These are phyloP conservation scores for Laburnicola sp. DNA, from an alignment of 2,329 filamentous ascomycete genomes.

Conservation along the genomic window DNA sequence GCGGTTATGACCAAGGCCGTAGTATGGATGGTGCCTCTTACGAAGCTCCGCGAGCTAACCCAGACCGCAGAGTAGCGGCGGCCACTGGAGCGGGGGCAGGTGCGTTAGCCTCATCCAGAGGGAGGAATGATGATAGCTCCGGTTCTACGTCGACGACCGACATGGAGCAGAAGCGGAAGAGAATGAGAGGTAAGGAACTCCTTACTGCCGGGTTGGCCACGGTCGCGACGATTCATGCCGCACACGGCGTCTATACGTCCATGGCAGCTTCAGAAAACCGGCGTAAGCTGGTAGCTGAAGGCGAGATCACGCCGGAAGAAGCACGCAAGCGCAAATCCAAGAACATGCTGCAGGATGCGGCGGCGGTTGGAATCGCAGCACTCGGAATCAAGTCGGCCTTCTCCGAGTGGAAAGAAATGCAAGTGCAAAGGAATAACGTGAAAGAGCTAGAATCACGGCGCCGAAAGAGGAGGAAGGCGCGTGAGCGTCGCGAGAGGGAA, in stretches of 20 bases:
- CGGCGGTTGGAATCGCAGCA: slow-evolving; percentile 68
- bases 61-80: slow-evolving; percentile 45
- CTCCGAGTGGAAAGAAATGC: slow-evolving; percentile 69
- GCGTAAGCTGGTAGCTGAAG: slow-evolving; percentile 62
- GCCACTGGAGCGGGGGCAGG: slow-evolving; percentile 43
- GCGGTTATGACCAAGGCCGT: slow-evolving; percentile 40
- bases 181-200: slow-evolving; percentile 67
- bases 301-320: slow-evolving; percentile 65
- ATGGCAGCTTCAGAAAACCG: slow-evolving; percentile 66
- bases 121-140: slow-evolving; percentile 28
- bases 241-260: slow-evolving; percentile 65
- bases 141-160: slow-evolving; percentile 61
- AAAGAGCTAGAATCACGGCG: slow-evolving; percentile 58
- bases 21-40: slow-evolving; percentile 50
- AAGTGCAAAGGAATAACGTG: slow-evolving; percentile 61
- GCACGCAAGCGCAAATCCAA: slow-evolving; percentile 65
- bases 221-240: slow-evolving; percentile 70
- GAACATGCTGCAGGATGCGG: slow-evolving; percentile 65
- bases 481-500: slow-evolving; percentile 48
- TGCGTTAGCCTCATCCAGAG: slow-evolving; percentile 29
- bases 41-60: slow-evolving; percentile 42
- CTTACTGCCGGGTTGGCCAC: slow-evolving; percentile 68
- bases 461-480: slow-evolving; percentile 50
- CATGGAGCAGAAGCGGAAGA: slow-evolving; percentile 65
- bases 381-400: slow-evolving; percentile 69